Percentiles rank a stretch among this genome's conserved stretches.
phyloP scores from a whole-genome alignment of 257 asterid genomes.

The Solanum sejunctum region DNA sequence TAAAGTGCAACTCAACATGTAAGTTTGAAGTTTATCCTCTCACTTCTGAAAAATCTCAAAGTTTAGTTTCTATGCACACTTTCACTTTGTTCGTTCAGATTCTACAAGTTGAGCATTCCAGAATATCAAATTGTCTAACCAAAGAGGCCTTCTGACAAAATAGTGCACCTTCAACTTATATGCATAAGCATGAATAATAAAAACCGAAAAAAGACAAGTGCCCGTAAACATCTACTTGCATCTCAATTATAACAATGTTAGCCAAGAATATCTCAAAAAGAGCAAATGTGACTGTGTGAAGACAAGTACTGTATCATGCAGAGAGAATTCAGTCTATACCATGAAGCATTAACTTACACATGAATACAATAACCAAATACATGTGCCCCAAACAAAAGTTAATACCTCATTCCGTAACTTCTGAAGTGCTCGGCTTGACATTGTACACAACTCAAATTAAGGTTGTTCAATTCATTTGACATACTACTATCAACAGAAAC shows the following conservation, averaged over 20 bases:
- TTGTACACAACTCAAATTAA: constrained; percentile 26
- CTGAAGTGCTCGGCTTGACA: constrained; percentile 39
- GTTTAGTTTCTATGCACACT: neutral
- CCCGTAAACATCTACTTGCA: neutral
- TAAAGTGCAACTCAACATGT: neutral
- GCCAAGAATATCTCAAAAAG: neutral
- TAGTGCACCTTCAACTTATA: neutral
- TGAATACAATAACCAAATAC: neutral
- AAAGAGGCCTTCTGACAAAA: neutral
- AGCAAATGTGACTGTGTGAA: neutral
- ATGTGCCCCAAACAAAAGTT: neutral
- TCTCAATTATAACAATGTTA: neutral
- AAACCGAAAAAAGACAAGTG: neutral
- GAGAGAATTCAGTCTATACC: neutral
- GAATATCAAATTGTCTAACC: neutral
- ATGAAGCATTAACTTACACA: neutral
- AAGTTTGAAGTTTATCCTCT: neutral
- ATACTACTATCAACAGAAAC: constrained; percentile 81
- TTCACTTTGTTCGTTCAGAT: neutral
- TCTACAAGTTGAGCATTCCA: neutral
- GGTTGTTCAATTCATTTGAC: constrained; percentile 23
- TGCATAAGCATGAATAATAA: no score
- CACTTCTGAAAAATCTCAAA: neutral
- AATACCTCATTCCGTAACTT: constrained; percentile 34
- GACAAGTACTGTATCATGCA: neutral